Percentiles rank a stretch among this genome's conserved stretches.
These are phyloP conservation scores for Cryptosporidium baileyi DNA, from an alignment of 169 alveolate species.

Conservation along the genomic window DNA sequence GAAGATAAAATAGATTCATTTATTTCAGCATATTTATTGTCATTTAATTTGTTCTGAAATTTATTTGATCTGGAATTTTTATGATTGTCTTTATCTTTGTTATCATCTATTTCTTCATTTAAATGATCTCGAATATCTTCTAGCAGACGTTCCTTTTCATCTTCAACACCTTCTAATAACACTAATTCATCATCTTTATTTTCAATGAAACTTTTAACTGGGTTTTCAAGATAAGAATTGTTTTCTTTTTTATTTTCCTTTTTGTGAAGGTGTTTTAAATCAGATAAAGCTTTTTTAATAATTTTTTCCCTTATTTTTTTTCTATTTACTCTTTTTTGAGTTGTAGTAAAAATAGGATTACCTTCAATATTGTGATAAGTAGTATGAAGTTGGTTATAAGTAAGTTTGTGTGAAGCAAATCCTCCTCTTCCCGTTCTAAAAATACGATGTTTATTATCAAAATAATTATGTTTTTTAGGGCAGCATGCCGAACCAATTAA, in stretches of 20 bases:
- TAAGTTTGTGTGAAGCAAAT: conserved; percentile 64
- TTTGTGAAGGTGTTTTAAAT: not conserved
- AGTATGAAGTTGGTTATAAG: conserved; percentile 36
- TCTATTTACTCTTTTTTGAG: conserved; percentile 57
- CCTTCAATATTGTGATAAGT: conserved; percentile 66
- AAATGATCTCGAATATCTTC: not conserved
- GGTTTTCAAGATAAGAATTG: not conserved
- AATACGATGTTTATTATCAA: conserved; percentile 49
- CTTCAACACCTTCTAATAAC: conserved; percentile 4
- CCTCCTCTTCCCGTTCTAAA: conserved; percentile 69
- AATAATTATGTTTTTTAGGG: conserved; percentile 56
- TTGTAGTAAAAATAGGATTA: conserved; percentile 45
- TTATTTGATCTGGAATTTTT: not conserved
- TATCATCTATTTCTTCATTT: not conserved
- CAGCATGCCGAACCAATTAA: conserved; percentile 67
- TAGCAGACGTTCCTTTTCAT: not conserved
- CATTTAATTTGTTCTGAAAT: not conserved
- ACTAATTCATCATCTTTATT: conserved; percentile 10
- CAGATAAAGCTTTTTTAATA: conserved; percentile 39
- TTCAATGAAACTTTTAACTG: not conserved
- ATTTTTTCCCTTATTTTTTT: conserved; percentile 23
- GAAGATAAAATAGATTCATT: too few species aligned
- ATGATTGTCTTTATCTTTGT: not conserved
- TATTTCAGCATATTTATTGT: not conserved
- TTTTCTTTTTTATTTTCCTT: not conserved